These are phyloP conservation scores for Pyrenula aspistea DNA, from an alignment of 495 filamentous ascomycete genomes.

Conservation along the genomic window DNA sequence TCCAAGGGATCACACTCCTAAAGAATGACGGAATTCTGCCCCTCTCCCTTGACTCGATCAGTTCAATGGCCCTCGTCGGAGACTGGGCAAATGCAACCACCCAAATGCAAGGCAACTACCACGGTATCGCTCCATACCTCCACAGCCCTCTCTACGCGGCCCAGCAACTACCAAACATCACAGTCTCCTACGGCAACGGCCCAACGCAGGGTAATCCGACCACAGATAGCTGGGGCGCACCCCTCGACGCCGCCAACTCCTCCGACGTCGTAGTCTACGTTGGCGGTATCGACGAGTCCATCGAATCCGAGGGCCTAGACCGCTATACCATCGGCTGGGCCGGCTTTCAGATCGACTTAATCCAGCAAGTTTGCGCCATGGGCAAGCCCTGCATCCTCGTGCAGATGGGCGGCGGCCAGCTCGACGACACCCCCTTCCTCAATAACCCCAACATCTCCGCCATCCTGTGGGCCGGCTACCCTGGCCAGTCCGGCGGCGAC, in stretches of 20 bases:
- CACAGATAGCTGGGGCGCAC: slow-evolving; percentile 25
- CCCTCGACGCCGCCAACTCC: slow-evolving; percentile 31
- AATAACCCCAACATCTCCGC: slow-evolving; percentile 36
- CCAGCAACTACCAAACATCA: slow-evolving; percentile 22
- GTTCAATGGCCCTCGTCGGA: slow-evolving; percentile 44
- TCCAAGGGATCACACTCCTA: slow-evolving; percentile 45
- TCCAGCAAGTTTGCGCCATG: slow-evolving; percentile 32
- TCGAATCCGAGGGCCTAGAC: slow-evolving; percentile 45
- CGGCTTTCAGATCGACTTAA: slow-evolving; percentile 41
- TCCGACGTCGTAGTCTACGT: slow-evolving; percentile 45
- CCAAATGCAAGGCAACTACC: slow-evolving; percentile 52
- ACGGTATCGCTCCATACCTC: slow-evolving; percentile 41
- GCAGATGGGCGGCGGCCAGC: slow-evolving; percentile 47
- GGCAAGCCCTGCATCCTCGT: slow-evolving; percentile 45
- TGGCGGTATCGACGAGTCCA: slow-evolving; percentile 43
- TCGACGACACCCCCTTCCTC: slow-evolving; percentile 42
- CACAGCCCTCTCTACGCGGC: slow-evolving; percentile 38
- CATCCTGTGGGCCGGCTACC: slow-evolving; percentile 47
- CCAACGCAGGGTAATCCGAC: slow-evolving; percentile 26
- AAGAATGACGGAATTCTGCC: slow-evolving; percentile 51
- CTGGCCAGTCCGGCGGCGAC: slow-evolving; percentile 44
- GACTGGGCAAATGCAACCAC: slow-evolving; percentile 46
- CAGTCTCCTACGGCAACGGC: slow-evolving; percentile 36
- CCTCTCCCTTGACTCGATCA: slow-evolving; percentile 20
- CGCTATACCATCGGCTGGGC: slow-evolving; percentile 46